These are phyloP conservation scores for Aureobasidium namibiae DNA, from an alignment of 2,329 filamentous ascomycete genomes.

Conservation along the genomic window DNA sequence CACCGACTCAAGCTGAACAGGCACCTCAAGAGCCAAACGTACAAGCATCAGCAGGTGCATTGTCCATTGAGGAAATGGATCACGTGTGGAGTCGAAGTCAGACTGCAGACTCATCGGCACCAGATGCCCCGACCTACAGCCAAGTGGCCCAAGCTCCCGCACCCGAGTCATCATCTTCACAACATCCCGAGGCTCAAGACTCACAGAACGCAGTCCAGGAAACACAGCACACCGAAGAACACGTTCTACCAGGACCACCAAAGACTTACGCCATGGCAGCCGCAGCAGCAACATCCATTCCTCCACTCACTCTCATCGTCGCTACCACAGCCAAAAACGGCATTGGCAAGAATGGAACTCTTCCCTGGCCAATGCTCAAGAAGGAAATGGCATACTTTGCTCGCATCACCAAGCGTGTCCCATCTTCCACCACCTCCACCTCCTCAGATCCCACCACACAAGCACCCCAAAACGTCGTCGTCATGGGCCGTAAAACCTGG, in stretches of 20 bases:
- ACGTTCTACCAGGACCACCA: neutral
- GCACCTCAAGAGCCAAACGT: neutral
- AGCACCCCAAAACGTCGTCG: constrained; percentile 53
- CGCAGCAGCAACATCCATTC: neutral
- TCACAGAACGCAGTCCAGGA: neutral
- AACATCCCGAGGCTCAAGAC: neutral
- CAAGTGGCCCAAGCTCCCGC: constrained; percentile 8
- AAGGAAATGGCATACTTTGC: constrained; percentile 95
- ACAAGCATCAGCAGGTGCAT: neutral
- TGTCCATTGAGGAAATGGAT: constrained; percentile 1
- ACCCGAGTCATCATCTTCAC: neutral
- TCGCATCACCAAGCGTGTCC: constrained; percentile 68
- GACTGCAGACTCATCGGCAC: neutral
- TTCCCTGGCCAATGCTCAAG: constrained; percentile 84
- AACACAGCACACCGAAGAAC: neutral
- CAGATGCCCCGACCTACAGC: neutral
- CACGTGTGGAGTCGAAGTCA: constrained; percentile 1
- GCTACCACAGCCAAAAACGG: constrained; percentile 83
- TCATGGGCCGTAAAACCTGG: constrained; percentile 98
- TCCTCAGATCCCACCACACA: constrained; percentile 9
- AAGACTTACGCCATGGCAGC: constrained; percentile 7
- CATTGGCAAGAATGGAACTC: constrained; percentile 68
- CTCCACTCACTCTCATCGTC: constrained; percentile 72
- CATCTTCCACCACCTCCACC: constrained; percentile 18
- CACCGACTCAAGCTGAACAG: neutral